Percentiles rank a stretch among this genome's conserved stretches.
phyloP scores from a whole-genome alignment of 441 rosid species.

The Erodium trifolium region DNA sequence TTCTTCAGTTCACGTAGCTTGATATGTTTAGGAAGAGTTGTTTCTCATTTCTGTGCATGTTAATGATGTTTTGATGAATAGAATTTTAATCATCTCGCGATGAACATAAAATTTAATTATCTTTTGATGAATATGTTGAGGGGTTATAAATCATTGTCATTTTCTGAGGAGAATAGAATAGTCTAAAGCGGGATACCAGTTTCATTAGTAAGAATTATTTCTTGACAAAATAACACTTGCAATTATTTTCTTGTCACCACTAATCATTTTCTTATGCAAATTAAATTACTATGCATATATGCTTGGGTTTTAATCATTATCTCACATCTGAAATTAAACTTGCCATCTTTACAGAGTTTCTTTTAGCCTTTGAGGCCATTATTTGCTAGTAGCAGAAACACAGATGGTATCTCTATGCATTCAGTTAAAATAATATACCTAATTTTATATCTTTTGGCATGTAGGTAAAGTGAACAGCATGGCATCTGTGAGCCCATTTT shows the following conservation, averaged over 20 bases:
- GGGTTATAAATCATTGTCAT: constrained; percentile 7
- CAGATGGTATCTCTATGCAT: background rate
- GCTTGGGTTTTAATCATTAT: background rate
- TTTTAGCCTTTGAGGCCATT: too few species aligned
- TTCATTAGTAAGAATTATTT: constrained; percentile 16
- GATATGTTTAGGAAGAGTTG: too few species aligned
- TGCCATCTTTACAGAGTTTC: too few species aligned
- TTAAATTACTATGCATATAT: background rate
- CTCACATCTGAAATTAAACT: background rate
- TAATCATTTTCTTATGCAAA: background rate
- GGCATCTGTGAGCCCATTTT: constrained; percentile 51
- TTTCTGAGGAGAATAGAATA: background rate
- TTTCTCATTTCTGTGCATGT: background rate
- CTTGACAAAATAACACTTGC: background rate
- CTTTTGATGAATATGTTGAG: constrained; percentile 10
- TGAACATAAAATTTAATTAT: background rate
- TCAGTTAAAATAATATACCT: background rate
- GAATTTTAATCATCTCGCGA: background rate
- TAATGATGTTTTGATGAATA: background rate
- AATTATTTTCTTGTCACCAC: background rate
- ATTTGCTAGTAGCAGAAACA: too few species aligned
- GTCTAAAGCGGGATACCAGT: background rate
- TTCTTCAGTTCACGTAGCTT: too few species aligned
- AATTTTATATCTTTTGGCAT: background rate
- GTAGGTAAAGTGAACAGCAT: constrained; percentile 15